phyloP scores from a whole-genome alignment of 2,329 filamentous ascomycete species.

The Pseudogymnoascus sp. region DNA sequence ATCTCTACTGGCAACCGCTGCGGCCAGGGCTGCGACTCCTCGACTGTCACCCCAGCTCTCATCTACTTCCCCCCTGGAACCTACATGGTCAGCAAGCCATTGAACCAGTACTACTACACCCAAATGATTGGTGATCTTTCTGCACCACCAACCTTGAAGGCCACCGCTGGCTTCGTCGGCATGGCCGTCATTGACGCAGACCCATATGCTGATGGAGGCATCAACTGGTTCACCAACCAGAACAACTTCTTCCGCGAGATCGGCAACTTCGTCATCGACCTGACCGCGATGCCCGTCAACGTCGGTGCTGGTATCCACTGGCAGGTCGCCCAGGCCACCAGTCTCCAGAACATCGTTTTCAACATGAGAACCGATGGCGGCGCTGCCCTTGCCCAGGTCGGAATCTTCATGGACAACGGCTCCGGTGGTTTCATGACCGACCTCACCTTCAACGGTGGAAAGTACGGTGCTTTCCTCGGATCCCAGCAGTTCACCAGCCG shows the following conservation, averaged over 20 bases:
- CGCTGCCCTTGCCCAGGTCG: slow-evolving; percentile 59
- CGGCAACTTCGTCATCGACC: slow-evolving; percentile 74
- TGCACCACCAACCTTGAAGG: slow-evolving; percentile 68
- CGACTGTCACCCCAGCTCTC: slow-evolving; percentile 74
- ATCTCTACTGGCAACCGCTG: slow-evolving; percentile 75
- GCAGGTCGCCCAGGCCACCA: slow-evolving; percentile 80
- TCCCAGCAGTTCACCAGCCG: slow-evolving; percentile 84
- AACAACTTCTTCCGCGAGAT: slow-evolving; percentile 78
- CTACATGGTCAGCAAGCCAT: slow-evolving; percentile 72
- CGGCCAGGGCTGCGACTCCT: slow-evolving; percentile 73
- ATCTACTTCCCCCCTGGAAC: slow-evolving; percentile 89
- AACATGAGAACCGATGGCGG: slow-evolving; percentile 66
- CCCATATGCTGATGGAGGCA: slow-evolving; percentile 64
- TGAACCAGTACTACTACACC: slow-evolving; percentile 87
- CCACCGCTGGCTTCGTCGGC: slow-evolving; percentile 63
- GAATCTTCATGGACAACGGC: slow-evolving; percentile 80
- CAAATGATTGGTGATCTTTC: slow-evolving; percentile 80
- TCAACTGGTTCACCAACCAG: slow-evolving; percentile 75
- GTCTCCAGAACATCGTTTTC: slow-evolving; percentile 74
- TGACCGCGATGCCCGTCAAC: slow-evolving; percentile 56
- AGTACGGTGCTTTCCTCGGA: slow-evolving; percentile 70
- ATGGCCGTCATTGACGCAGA: slow-evolving; percentile 88
- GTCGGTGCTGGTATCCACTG: slow-evolving; percentile 70
- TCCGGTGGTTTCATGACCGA: slow-evolving; percentile 81
- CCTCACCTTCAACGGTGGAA: slow-evolving; percentile 75